These are phyloP conservation scores for Fusarium euwallaceae DNA, from an alignment of 2,329 filamentous ascomycete genomes.

Conservation along the genomic window DNA sequence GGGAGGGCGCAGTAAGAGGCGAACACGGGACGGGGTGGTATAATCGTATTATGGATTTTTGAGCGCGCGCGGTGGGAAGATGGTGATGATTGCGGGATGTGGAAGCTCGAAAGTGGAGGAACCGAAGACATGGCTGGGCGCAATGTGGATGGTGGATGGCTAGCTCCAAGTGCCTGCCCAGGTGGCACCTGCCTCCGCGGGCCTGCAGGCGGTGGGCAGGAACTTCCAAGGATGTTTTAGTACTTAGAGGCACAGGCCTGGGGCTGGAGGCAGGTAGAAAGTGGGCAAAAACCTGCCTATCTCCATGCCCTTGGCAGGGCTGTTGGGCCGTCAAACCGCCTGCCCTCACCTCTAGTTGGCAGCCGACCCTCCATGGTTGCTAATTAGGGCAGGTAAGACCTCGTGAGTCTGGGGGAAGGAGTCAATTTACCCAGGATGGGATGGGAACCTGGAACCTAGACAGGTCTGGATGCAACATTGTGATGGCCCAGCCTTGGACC, in stretches of 20 bases:
- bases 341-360: not conserved
- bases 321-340: constrained; percentile 25
- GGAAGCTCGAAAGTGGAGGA: constrained; percentile 43
- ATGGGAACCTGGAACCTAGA: constrained; percentile 23
- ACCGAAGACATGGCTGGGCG: constrained; percentile 19
- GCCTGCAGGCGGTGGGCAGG: constrained; percentile 13
- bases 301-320: not conserved
- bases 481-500: constrained; percentile 12
- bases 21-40: constrained; percentile 3
- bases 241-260: not conserved
- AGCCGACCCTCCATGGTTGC: constrained; percentile 22
- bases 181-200: constrained; percentile 9
- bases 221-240: not conserved
- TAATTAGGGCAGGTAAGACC: constrained; percentile 16
- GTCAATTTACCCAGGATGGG: constrained; percentile 11
- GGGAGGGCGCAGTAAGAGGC: constrained; percentile 31
- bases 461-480: constrained; percentile 1
- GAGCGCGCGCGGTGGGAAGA: constrained; percentile 18
- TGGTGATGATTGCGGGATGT: constrained; percentile 44
- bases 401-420: constrained; percentile 20
- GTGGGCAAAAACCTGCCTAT: not conserved
- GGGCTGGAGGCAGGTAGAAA: not conserved
- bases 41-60: constrained; percentile 15
- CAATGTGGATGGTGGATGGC: constrained; percentile 3
- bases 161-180: constrained; percentile 12